Evolutionary conservation across 768 basidiomycete genomes (phyloP).

Genomic region (Leccinum subtestaceum): DNA sequence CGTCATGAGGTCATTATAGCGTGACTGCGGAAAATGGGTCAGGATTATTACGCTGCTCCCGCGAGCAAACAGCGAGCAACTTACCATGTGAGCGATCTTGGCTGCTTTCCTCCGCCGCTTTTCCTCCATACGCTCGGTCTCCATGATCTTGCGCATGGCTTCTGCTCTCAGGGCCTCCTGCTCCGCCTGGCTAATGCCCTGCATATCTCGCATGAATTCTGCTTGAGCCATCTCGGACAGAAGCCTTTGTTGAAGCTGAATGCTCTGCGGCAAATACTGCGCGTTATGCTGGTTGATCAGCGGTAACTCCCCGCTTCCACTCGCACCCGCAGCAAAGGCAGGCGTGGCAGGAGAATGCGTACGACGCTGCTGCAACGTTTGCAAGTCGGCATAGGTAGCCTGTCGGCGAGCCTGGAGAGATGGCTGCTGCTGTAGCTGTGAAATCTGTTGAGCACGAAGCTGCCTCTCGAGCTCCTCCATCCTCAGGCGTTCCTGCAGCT

Average conservation of each 20-base stretch:
- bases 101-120: constrained; percentile 75
- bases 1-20: constrained; percentile 94
- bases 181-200: constrained; percentile 54
- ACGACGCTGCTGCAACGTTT: constrained; percentile 48
- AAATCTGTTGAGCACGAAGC: constrained; percentile 51
- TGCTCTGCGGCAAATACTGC: constrained; percentile 56
- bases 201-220: constrained; percentile 64
- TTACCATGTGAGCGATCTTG: constrained; percentile 88
- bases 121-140: constrained; percentile 86
- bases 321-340: constrained; percentile 25
- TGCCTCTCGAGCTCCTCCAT: constrained; percentile 68
- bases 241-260: constrained; percentile 72
- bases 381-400: constrained; percentile 47
- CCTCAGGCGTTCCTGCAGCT: constrained; percentile 62
- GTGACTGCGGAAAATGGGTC: constrained; percentile 48
- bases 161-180: constrained; percentile 72
- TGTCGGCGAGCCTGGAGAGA: constrained; percentile 38
- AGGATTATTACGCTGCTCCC: background rate
- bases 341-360: constrained; percentile 47
- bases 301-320: constrained; percentile 30
- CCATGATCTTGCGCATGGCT: constrained; percentile 86
- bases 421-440: constrained; percentile 43
- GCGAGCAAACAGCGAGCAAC: constrained; percentile 15
- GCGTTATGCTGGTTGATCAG: constrained; percentile 50
- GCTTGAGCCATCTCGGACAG: constrained; percentile 74